Base-by-base conservation (phyloP, 257 asterid genomes). In the Nyctanthes arbortristis region DNA sequence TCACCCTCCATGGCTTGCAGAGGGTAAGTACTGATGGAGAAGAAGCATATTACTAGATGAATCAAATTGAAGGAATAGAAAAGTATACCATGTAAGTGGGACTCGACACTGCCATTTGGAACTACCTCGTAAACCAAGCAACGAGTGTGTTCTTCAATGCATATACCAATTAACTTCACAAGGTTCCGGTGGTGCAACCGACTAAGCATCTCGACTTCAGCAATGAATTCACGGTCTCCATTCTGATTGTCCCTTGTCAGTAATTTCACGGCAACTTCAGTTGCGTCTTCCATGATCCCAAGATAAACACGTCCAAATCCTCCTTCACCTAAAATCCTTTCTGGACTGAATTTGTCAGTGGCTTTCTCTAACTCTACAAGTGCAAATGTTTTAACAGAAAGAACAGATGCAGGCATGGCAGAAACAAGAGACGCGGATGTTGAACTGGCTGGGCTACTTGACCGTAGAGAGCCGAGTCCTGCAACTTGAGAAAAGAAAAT, bases 181-280 rank as follows among this genome's bases (percentile, higher is more conserved):
- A 94, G 88, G 85, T 94, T 94, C 55, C 99, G 96, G 78, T 94
- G 99, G 84, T 94, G 99, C 89, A 94, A 68, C 67, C 99, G 85
- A 72, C 99, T 91, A 27, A 94, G 89, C 97, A 94, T 91, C 85
- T 94, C 99, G n/a, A 94, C 87, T 79, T 94, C 99, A 65, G 97
- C 95, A 59, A 94, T 85, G 74, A 94, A 94, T 79, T 91, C 99
- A 59, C 94, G 96, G 75, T 85, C 97, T 40, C 99, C 99, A 69
- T 91, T 88, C 67, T 91, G 96, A 73, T 82, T 84, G 78, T 83
- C 90, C 77, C 90, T 84, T 13, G 87, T 88, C 63, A 94, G 91
- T 74, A 91, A 67, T 76, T 94, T 94, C 68, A 91, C 96, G 27
- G 99, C 99, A 63, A 88, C 92, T 63, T 87, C 95, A 35, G 82